Base-by-base conservation (phyloP, 73 alveolate genomes). In the Paraurostyla sp. region DNA sequence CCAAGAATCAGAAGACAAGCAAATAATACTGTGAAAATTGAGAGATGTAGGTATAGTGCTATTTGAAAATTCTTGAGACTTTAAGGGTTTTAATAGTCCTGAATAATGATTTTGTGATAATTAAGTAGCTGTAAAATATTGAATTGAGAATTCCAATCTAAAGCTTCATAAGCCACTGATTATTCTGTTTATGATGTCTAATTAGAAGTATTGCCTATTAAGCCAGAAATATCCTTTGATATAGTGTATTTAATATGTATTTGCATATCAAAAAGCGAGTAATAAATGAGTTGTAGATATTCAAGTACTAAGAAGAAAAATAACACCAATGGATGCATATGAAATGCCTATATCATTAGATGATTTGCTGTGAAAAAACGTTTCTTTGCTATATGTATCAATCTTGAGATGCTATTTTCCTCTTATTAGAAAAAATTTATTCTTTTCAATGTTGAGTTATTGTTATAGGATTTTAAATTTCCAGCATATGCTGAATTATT, bases 341-440 rank as follows among this genome's bases (percentile, higher is more conserved):
- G 56, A 65, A 65, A 65, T 2, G 82, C 82, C 41, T 65, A 4
- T 7, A 65, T 65, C 82, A 65, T 65, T 38, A 65, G 41, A 40
- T 65, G 58, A 22, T 65, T 65, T 18, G 82, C 82, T 7, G 82
- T 65, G 58, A 65, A 65, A 32, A 65, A 18, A 18, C 40, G 35
- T 38, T 65, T 65, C 25, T 65, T 65, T 1, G 41, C 9, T 2
- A 11, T 30, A 6, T 65, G 58, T 38, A 65, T 22, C 7, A 65
- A 22, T 22, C 82, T 65, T 1, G 82, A 65, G 9, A 65, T 38
- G 41, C 82, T 40, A 38, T 65, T 65, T 40, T 65, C 56, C 1
- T 65, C 82, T 38, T 65, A 35, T 65, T 65, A 40, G 1, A 65
- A 40, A n/a, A 38, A 38, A 22, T 65, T 65, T 13, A 56, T 32